phyloP scores from a whole-genome alignment of 1,284 basidiomycete genomes.

The Ceratobasidium sp. region DNA sequence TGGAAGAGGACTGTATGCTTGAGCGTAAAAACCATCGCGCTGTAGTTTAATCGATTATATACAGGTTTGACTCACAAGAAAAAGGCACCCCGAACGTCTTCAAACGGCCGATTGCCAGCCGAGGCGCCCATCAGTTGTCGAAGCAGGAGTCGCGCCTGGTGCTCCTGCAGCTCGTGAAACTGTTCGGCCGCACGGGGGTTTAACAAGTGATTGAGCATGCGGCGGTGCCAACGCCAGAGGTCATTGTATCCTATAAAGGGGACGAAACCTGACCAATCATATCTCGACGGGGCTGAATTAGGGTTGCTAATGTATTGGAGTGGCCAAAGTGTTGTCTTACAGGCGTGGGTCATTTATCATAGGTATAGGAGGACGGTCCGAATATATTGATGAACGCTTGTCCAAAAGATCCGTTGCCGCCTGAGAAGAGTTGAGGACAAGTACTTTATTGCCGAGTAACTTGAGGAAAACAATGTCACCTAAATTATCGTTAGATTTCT shows the following conservation, averaged over 20 bases:
- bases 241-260: constrained; percentile 4
- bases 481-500: no score
- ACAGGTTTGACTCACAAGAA: neutral
- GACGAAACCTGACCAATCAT: neutral
- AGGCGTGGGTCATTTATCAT: no score
- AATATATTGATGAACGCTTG: constrained; percentile 27
- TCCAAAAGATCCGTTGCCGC: constrained; percentile 35
- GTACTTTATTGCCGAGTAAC: constrained; percentile 3
- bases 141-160: neutral
- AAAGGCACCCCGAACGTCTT: neutral
- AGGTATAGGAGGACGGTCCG: constrained; percentile 17
- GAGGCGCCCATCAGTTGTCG: neutral
- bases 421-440: constrained; percentile 36
- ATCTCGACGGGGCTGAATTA: no score
- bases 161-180: neutral
- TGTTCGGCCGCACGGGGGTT: neutral
- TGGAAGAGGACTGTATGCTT: no score
- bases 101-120: neutral
- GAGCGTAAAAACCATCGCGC: constrained; percentile 9
- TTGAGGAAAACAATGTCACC: no score
- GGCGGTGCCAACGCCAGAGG: constrained; percentile 1
- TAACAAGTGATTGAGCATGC: constrained; percentile 12
- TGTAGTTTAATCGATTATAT: neutral
- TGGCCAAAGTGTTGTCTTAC: no score
- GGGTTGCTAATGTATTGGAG: neutral